These are phyloP conservation scores for Paecilomyces niveus DNA, from an alignment of 2,329 filamentous ascomycete genomes.

Conservation along the genomic window DNA sequence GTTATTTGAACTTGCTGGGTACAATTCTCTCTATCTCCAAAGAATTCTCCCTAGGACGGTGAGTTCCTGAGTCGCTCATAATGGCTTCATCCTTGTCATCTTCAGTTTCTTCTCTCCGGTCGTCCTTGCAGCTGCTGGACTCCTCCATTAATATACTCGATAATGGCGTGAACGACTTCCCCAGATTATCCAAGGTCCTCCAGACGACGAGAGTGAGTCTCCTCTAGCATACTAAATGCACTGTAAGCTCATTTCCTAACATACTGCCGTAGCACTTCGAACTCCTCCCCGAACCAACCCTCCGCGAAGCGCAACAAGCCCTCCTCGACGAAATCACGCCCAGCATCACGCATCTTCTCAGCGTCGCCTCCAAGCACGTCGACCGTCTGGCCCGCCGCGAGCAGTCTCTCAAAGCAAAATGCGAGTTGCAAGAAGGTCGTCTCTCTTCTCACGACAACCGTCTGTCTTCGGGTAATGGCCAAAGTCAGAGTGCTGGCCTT, in stretches of 20 bases:
- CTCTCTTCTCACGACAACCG: constrained; percentile 39
- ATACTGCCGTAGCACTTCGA: constrained; percentile 69
- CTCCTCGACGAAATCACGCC: constrained; percentile 87
- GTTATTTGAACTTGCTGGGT: neutral
- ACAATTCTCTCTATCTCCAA: neutral
- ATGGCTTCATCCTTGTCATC: constrained; percentile 47
- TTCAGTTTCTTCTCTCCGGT: constrained; percentile 54
- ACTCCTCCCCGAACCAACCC: constrained; percentile 75
- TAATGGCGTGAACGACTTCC: constrained; percentile 56
- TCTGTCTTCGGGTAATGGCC: constrained; percentile 9
- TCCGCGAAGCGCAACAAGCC: constrained; percentile 73
- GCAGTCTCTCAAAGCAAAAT: constrained; percentile 73
- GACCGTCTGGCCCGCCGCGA: constrained; percentile 77
- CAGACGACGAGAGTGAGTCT: constrained; percentile 53
- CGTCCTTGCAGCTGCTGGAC: constrained; percentile 55
- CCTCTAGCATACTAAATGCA: neutral
- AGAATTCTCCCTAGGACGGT: neutral
- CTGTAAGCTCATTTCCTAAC: neutral
- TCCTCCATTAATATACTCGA: constrained; percentile 58
- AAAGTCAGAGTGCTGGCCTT: neutral
- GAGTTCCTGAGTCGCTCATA: neutral
- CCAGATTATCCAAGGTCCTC: constrained; percentile 55
- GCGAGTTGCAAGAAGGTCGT: constrained; percentile 73
- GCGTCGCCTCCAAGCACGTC: constrained; percentile 74
- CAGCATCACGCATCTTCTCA: constrained; percentile 70